Base-by-base conservation (phyloP, 768 basidiomycete species). In the Basidioascus undulatus region DNA sequence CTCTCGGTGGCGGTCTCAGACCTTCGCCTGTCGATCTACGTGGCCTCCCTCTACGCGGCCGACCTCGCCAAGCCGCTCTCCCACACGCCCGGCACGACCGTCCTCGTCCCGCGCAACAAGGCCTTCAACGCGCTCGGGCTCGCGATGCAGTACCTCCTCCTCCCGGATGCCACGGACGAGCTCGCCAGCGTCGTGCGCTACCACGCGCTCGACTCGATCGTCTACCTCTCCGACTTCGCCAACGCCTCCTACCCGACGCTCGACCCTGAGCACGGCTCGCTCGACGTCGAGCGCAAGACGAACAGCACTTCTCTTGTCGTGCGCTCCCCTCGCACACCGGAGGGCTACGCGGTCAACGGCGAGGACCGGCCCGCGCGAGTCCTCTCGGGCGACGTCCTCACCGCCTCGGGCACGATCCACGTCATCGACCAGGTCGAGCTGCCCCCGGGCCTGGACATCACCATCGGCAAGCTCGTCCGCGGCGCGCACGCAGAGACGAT, bases 401-500 rank as follows among this genome's bases (percentile, higher is more conserved):
- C 87, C 0, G 62, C 70, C 46, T 92, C 84, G 7, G 92, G 92
- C 19, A 83, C 78, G 26, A 69, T 94, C 32, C 89, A 96, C 56
- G 76, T 82, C 50, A 61, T 96, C 43, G 61, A 64, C 45, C 52
- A 55, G 26, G 61, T 63, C 19, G 44, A 58, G 30, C 70, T 98
- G 42, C 92, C 92, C 25, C 72, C 84, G 73, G 35, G 35, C 5
- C 20, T 96, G 34, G 63, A 83, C 33, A 62, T 98, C 45, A 84
- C 75, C 5, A 62, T 87, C 25, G 80, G 72, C n/a, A 96, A 94
- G 57, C 66, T 98, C 25, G 66, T 86, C 49, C 73, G 71, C 51
- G 89, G 87, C 4, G 81, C 81, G 18, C 78, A 81, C 55, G 81
- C 75, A 32, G 72, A 67, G 25, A 92, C 79, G 3, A 94, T 98